These are phyloP conservation scores for Volutella citrinella DNA, from an alignment of 2,329 filamentous ascomycete genomes.

Conservation along the genomic window DNA sequence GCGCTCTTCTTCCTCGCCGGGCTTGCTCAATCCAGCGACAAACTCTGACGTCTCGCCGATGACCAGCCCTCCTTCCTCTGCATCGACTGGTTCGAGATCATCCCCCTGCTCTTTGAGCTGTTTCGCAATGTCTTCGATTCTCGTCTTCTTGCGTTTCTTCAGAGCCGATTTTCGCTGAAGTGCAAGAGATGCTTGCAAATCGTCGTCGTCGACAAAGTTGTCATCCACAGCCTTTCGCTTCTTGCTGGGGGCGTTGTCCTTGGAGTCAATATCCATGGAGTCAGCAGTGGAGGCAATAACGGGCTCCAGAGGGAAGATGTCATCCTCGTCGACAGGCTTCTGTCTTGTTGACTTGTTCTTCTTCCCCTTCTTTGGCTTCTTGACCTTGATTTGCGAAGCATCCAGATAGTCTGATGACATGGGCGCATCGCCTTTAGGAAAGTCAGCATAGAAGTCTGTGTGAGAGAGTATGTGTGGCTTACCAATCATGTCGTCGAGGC, in stretches of 20 bases:
- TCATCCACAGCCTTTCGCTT: conserved; percentile 66
- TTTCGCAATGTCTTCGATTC: conserved; percentile 82
- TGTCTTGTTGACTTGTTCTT: conserved; percentile 75
- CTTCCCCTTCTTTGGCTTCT: conserved; percentile 95
- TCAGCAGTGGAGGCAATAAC: conserved; percentile 39
- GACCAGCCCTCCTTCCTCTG: conserved; percentile 62
- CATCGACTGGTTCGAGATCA: conserved; percentile 41
- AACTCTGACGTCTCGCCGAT: conserved; percentile 97
- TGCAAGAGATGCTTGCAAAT: conserved; percentile 82
- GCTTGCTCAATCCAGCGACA: conserved; percentile 77
- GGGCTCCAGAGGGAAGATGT: conserved; percentile 48
- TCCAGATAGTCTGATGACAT: conserved; percentile 82
- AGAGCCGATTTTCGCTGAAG: conserved; percentile 78
- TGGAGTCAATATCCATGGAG: conserved; percentile 74
- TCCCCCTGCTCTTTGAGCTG: conserved; percentile 68
- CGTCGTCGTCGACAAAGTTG: conserved; percentile 84
- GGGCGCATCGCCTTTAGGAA: conserved; percentile 27
- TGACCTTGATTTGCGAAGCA: conserved; percentile 81
- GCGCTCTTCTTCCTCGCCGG: conserved; percentile 53
- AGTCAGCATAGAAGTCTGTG: conserved; percentile 9
- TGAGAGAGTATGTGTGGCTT: conserved; percentile 19
- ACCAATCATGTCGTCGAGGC: conserved; percentile 72
- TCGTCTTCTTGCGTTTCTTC: conserved; percentile 86
- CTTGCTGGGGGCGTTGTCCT: conserved; percentile 43
- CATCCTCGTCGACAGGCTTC: conserved; percentile 63